Evolutionary conservation across 1,284 basidiomycete species (phyloP), one percentile per base, ranked within the genome.

Genomic region (Agaricales sp.): DNA sequence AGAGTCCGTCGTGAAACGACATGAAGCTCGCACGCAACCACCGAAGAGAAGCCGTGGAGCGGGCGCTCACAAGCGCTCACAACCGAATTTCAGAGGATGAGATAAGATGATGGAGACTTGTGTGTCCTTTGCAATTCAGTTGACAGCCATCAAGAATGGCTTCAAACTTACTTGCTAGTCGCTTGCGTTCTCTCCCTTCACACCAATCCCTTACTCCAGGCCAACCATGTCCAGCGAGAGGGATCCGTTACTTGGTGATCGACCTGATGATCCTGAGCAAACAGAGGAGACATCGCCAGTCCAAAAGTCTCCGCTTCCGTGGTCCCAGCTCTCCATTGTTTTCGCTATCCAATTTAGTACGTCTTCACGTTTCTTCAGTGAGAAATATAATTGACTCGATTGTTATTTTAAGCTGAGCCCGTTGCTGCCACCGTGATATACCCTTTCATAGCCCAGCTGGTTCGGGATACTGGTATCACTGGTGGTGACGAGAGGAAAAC

Each of bases 371-470:
- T 16, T 45, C 14, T 35, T 50, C 3, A 20, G 19, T 3, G 43
- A n/a, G 43, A 23, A 46, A 3, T 8, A 24, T 50, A 6, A 39
- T 14, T 30, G 50, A 30, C 39, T 57, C 18, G 41, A 54, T 6
- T 51, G 43, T 38, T 52, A 1, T 53, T 62, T 23, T 51, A 65
- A 38, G 54, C 60, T 12, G 65, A 66, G 50, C 62, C 64, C 22
- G 59, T 67, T 35, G 58, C 59, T 1, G 43, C 50, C 14, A 49
- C 51, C 14, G 24, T 67, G 51, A 67, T 70, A 48, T 65, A 63
- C 35, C 67, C 67, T 4, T 70, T 68, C 48, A 60, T 69, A 26
- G 54, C 35, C 37, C 53, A 64, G 47, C 57, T 65, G 8, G 55
- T 65, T 4, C 52, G 53, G 12, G 57, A 59, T 16, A 59, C 60